These are phyloP conservation scores for Coemansia reversa DNA, from an alignment of 192 early-diverging fungal genomes.

Conservation along the genomic window DNA sequence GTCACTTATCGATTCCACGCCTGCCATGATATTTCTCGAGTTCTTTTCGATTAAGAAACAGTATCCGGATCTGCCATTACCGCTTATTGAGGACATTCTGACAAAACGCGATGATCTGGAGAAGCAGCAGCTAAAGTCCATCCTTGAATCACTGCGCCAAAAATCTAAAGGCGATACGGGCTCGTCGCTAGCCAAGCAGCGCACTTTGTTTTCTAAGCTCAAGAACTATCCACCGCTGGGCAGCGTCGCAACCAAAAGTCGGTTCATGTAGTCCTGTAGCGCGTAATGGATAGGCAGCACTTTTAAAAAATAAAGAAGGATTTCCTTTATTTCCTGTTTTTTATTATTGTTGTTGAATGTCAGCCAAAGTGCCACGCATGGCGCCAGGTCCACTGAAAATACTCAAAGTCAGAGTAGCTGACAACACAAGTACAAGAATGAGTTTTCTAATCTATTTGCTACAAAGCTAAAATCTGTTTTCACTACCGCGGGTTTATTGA, in stretches of 20 bases:
- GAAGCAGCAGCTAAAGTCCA: constrained; percentile 69
- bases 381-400: too few species aligned
- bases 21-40: constrained; percentile 63
- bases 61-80: constrained; percentile 90
- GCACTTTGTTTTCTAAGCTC: constrained; percentile 43
- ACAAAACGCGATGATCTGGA: constrained; percentile 89
- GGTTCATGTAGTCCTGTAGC: too few species aligned
- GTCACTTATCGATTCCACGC: constrained; percentile 72
- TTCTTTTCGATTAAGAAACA: constrained; percentile 77
- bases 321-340: too few species aligned
- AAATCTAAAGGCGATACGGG: constrained; percentile 51
- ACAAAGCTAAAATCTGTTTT: too few species aligned
- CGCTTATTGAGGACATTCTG: constrained; percentile 89
- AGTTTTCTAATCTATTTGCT: too few species aligned
- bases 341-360: too few species aligned
- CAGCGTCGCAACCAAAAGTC: constrained; percentile 2
- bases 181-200: constrained; percentile 48
- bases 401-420: too few species aligned
- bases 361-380: too few species aligned
- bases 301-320: too few species aligned
- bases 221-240: constrained; percentile 47
- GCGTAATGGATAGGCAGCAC: too few species aligned
- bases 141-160: constrained; percentile 75
- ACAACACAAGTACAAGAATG: too few species aligned
- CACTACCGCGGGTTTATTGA: too few species aligned